These are phyloP conservation scores for Astragalus glycyphyllos DNA, from an alignment of 306 rosid genomes.

Conservation along the genomic window DNA sequence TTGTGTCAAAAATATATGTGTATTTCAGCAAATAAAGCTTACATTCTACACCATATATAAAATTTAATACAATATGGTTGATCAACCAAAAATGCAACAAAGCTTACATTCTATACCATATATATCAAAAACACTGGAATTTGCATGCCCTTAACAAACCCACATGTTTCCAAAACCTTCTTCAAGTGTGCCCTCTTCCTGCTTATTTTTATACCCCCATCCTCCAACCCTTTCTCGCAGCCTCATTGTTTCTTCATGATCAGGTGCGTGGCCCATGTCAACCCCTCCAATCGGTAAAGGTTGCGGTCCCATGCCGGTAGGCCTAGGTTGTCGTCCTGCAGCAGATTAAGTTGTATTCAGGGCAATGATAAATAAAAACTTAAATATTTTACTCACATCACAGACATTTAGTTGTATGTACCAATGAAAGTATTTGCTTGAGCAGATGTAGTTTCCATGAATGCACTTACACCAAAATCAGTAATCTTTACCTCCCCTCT, in stretches of 20 bases:
- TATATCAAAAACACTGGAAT: too few species aligned
- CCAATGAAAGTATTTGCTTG: constrained; percentile 91
- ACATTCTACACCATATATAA: too few species aligned
- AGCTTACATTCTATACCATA: too few species aligned
- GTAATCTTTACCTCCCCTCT: constrained; percentile 94
- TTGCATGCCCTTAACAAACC: too few species aligned
- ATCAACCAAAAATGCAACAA: too few species aligned
- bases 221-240: constrained; percentile 90
- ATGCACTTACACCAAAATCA: constrained; percentile 94
- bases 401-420: constrained; percentile 94
- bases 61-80: too few species aligned
- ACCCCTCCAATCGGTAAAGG: constrained; percentile 79
- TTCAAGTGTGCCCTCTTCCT: too few species aligned
- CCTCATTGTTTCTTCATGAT: too few species aligned
- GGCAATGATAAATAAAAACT: constrained; percentile 1
- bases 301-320: constrained; percentile 77
- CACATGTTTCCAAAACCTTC: too few species aligned
- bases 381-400: too few species aligned
- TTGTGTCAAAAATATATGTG: too few species aligned
- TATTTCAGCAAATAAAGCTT: too few species aligned
- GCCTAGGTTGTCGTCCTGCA: constrained; percentile 87
- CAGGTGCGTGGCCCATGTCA: constrained; percentile 61
- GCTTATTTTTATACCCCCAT: constrained; percentile 63
- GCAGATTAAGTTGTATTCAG: constrained; percentile 31
- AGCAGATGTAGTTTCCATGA: constrained; percentile 80